These are phyloP conservation scores for Trichosporon sp. DNA, from an alignment of 1,284 basidiomycete genomes.

Conservation along the genomic window DNA sequence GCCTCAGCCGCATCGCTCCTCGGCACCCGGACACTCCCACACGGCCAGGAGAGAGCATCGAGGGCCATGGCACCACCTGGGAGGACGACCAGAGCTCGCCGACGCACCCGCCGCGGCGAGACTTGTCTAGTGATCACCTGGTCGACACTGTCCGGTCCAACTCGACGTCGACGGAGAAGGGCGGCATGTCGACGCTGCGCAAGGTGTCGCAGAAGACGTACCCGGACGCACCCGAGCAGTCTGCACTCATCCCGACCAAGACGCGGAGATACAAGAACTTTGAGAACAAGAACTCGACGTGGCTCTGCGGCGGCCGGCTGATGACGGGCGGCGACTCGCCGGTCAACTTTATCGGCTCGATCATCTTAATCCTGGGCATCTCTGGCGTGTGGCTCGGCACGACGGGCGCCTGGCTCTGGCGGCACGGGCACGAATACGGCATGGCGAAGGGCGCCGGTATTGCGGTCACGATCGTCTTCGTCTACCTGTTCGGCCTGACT, in stretches of 20 bases:
- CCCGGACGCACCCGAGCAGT: neutral
- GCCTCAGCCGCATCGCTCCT: neutral
- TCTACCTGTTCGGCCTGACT: conserved; percentile 39
- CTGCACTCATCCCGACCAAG: neutral
- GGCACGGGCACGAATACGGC: conserved; percentile 65
- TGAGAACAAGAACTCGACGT: conserved; percentile 61
- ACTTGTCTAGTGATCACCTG: conserved; percentile 17
- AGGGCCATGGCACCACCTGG: neutral
- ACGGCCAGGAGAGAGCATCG: conserved; percentile 1
- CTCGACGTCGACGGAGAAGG: conserved; percentile 4
- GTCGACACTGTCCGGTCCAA: conserved; percentile 9
- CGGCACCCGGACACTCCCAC: conserved; percentile 5
- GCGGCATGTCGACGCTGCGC: neutral
- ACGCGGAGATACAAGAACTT: conserved; percentile 57
- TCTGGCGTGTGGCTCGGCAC: conserved; percentile 74
- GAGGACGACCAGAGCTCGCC: neutral
- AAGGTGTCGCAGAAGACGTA: neutral
- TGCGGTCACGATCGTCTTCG: conserved; percentile 61
- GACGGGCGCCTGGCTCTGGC: conserved; percentile 82
- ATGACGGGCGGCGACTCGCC: conserved; percentile 79
- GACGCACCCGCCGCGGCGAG: neutral
- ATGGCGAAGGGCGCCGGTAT: conserved; percentile 70
- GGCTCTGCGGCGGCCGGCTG: conserved; percentile 63
- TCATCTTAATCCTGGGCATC: conserved; percentile 61
- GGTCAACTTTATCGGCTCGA: conserved; percentile 64